Evolutionary conservation across 2,329 filamentous ascomycete genomes (phyloP).

Genomic region (Ophiocordyceps camponoti-rufipedis): DNA sequence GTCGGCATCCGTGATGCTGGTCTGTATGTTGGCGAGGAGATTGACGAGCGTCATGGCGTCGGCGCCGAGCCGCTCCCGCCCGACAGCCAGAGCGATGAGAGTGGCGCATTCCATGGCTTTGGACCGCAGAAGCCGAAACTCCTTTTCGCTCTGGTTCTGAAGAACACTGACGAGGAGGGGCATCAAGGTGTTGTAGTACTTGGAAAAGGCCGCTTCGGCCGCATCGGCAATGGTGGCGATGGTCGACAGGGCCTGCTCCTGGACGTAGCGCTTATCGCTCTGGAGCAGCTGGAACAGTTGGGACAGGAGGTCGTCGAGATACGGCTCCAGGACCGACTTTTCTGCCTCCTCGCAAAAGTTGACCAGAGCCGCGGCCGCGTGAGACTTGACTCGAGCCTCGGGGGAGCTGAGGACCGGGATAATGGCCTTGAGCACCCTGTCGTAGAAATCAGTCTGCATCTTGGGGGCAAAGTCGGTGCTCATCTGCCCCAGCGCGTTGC

Average conservation of each 20-base stretch:
- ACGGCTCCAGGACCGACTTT: constrained; percentile 78
- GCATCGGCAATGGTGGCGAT: constrained; percentile 99
- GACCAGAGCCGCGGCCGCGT: constrained; percentile 91
- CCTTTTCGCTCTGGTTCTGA: constrained; percentile 78
- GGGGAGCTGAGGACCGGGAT: constrained; percentile 81
- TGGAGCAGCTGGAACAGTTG: constrained; percentile 77
- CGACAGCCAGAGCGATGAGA: constrained; percentile 84
- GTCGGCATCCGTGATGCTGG: constrained; percentile 71
- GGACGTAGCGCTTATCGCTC: constrained; percentile 87
- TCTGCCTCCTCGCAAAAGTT: constrained; percentile 99
- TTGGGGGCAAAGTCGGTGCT: constrained; percentile 96
- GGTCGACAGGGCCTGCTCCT: constrained; percentile 92
- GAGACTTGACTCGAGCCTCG: constrained; percentile 87
- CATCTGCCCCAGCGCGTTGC: constrained; percentile 98
- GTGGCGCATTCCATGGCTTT: constrained; percentile 99
- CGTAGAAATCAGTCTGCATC: constrained; percentile 94
- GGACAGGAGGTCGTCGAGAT: constrained; percentile 71
- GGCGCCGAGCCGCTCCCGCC: constrained; percentile 74
- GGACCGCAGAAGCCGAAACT: constrained; percentile 75
- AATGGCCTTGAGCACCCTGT: constrained; percentile 71
- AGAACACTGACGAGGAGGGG: constrained; percentile 81
- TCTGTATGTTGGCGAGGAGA: constrained; percentile 72
- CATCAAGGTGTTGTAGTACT: constrained; percentile 95
- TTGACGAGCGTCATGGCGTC: constrained; percentile 81
- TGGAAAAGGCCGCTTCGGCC: constrained; percentile 81